Conservation (phyloP, 345 rosid species). For the Aquilaria malaccensis region DNA sequence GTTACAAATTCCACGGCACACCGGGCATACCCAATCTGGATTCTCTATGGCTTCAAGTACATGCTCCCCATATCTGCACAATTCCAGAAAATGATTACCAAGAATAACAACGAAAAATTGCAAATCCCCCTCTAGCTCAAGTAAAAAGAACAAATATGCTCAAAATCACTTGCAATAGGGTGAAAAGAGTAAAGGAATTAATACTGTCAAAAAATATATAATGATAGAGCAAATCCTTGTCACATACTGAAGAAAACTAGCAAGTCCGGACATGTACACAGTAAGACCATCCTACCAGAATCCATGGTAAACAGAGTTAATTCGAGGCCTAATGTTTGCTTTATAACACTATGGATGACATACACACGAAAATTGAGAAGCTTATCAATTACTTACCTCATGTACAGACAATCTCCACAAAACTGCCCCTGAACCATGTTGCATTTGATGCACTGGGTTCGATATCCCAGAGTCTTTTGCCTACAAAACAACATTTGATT, state of each 20-base stretch:
- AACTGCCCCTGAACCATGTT: conserved; percentile 67
- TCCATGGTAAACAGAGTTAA: too few relatives aligned
- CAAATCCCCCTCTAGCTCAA: not conserved
- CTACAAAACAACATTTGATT: conserved; percentile 29
- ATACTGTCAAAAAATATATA: too few relatives aligned
- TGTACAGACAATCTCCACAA: conserved; percentile 92
- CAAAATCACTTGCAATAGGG: conserved; percentile 1
- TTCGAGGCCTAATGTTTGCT: too few relatives aligned
- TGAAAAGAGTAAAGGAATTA: too few relatives aligned
- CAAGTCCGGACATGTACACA: too few relatives aligned
- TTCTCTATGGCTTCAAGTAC: conserved; percentile 80
- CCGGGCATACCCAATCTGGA: conserved; percentile 77
- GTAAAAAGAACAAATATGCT: conserved; percentile 2
- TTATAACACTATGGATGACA: not conserved
- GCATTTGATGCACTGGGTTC: conserved; percentile 66
- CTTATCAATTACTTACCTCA: conserved; percentile 44
- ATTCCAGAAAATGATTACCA: not conserved
- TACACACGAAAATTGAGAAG: not conserved
- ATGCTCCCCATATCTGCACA: conserved; percentile 82
- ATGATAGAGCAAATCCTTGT: too few relatives aligned
- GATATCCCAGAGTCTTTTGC: conserved; percentile 93
- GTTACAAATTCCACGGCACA: conserved; percentile 88
- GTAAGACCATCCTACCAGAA: not conserved
- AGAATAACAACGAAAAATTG: too few relatives aligned
- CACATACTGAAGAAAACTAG: not conserved